phyloP scores from a whole-genome alignment of 2,329 filamentous ascomycete species.

The Epichloe typhina region DNA sequence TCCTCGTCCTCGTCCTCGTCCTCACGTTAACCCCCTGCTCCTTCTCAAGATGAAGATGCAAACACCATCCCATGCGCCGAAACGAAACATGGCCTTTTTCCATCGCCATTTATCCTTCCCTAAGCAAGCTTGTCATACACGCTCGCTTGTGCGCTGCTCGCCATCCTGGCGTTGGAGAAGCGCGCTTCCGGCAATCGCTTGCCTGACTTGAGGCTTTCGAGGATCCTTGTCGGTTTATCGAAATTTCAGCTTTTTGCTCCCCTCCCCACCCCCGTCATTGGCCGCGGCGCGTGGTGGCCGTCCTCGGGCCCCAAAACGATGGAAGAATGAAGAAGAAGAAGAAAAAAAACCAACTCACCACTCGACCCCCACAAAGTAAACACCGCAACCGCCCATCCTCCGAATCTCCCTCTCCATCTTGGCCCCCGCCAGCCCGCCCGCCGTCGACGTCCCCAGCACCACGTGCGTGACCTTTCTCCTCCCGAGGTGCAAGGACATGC shows the following conservation, averaged over 20 bases:
- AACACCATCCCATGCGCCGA: background rate
- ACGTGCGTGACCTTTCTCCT: conserved; percentile 73
- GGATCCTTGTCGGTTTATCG: conserved; percentile 39
- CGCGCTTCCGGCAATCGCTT: conserved; percentile 61
- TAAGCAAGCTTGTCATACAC: conserved; percentile 30
- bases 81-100: background rate
- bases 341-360: conserved; percentile 41
- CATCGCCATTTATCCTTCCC: background rate
- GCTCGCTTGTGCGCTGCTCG: conserved; percentile 48
- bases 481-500: conserved; percentile 55
- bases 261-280: no score
- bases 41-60: no score
- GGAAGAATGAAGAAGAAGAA: no score
- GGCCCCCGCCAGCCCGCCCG: conserved; percentile 58
- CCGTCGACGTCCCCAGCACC: conserved; percentile 56
- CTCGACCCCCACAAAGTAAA: conserved; percentile 70
- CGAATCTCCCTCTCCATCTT: conserved; percentile 76
- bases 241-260: no score
- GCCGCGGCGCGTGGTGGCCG: no score
- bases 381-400: conserved; percentile 49
- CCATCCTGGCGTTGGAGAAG: conserved; percentile 53
- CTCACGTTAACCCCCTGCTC: no score
- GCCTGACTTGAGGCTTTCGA: conserved; percentile 70
- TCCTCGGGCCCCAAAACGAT: no score
- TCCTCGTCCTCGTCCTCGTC: no score